Base-by-base conservation (phyloP, 345 rosid species). In the Lepidium aucheri region DNA sequence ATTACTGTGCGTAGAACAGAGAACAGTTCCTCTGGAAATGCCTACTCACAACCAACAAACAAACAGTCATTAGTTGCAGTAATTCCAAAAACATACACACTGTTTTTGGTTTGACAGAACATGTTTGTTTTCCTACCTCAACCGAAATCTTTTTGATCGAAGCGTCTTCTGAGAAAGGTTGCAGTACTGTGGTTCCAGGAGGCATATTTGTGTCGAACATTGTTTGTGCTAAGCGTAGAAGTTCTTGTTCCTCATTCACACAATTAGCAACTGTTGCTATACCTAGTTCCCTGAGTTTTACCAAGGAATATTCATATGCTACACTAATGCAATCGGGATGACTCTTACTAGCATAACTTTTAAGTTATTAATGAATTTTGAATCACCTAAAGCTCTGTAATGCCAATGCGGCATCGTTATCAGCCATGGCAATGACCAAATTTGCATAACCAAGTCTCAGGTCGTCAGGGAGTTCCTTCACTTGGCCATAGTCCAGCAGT, bases 401-500 rank as follows among this genome's bases (percentile, higher is more conserved):
- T 53, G 88, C 89, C 74, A 74, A 73, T 47, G 82, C 22, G 38
- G 82, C 81, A 41, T 90, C 82, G 75, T 73, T 77, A 81, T 87
- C 88, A 62, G 96, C 93, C 17, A 91, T 87, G 46, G 99, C 95
- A 73, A 88, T 77, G 53, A 91, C 81, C 77, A 94, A 75, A 70
- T 79, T 84, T 47, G 97, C 99, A 75, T 87, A 87, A 49, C 93
- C 91, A 76, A 91, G 89, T 83, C 95, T 83, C 78, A 91, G 67
- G 33, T 78, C 52, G 40, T 90, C 84, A 50, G 97, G 97, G 15
- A 94, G 96, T 81, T 90, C 96, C 82, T 94, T 94, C 78, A 87
- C 99, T 83, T 90, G 99, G 53, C 97, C 99, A 75, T 88, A 94
- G 75, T 94, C 97, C 56, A 94, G 75, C 73, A 93, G 78, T 14